These are phyloP conservation scores for Phanerodontia chrysosporium DNA, from an alignment of 768 basidiomycete genomes.

Conservation along the genomic window DNA sequence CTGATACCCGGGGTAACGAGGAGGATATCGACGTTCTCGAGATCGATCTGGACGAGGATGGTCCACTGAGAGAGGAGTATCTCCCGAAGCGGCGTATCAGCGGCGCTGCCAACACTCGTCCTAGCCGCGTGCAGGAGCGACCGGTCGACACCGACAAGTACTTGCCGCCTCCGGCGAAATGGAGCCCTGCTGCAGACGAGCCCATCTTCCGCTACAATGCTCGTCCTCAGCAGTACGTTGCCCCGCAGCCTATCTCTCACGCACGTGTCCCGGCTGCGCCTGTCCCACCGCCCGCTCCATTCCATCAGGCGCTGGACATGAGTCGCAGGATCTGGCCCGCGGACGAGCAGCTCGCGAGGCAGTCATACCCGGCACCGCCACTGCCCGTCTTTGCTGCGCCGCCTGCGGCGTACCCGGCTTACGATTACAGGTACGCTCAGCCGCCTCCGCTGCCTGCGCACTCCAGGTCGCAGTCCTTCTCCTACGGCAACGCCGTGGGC, in stretches of 20 bases:
- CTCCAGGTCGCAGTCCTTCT: slow-evolving; percentile 54
- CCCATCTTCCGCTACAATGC: slow-evolving; percentile 56
- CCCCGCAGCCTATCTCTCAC: slow-evolving; percentile 22
- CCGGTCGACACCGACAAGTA: slow-evolving; percentile 25
- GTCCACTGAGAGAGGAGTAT: slow-evolving; percentile 78
- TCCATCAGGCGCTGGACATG: slow-evolving; percentile 28
- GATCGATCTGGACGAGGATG: slow-evolving; percentile 80
- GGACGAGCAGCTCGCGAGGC: slow-evolving; percentile 19
- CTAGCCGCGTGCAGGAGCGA: slow-evolving; percentile 16
- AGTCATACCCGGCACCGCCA: slow-evolving; percentile 7
- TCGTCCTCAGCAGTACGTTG: slow-evolving; percentile 55
- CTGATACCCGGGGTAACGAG: slow-evolving; percentile 37
- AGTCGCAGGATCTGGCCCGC: slow-evolving; percentile 26
- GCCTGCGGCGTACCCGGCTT: slow-evolving; percentile 12
- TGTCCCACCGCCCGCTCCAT: slow-evolving; percentile 30
- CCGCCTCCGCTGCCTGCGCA: slow-evolving; percentile 26
- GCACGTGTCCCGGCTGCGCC: slow-evolving; percentile 48
- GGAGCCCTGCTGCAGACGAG: slow-evolving; percentile 80
- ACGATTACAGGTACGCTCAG: slow-evolving; percentile 19
- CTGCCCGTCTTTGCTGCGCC: slow-evolving; percentile 10
- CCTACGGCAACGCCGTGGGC: slow-evolving; percentile 44
- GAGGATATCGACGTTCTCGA: slow-evolving; percentile 47
- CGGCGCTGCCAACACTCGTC: slow-evolving; percentile 9
- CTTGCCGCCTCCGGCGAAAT: slow-evolving; percentile 72
- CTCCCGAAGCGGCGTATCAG: slow-evolving; percentile 64